Evolutionary conservation across 75 land plant genomes (phyloP).

Genomic region (Ceratopteris richardii): DNA sequence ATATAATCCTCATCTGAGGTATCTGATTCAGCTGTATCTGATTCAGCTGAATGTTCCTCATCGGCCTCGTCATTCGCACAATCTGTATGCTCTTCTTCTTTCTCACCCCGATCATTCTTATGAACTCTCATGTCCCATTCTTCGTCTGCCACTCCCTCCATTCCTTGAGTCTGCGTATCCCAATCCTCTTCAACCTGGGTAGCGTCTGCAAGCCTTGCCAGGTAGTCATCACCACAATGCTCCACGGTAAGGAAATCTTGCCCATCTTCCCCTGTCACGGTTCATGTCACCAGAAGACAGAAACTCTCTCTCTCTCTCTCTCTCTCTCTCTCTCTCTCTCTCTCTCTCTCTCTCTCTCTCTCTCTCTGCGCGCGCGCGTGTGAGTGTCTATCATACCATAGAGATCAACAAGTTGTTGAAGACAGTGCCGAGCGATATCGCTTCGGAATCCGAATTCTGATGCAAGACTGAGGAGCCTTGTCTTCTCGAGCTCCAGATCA

Average conservation of each 20-base stretch:
- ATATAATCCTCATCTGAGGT: neutral
- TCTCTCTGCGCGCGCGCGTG: no score
- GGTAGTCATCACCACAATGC: slow-evolving; percentile 74
- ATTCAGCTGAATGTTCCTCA: neutral
- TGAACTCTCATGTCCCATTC: neutral
- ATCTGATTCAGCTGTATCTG: neutral
- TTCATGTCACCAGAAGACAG: no score
- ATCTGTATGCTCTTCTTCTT: slow-evolving; percentile 15
- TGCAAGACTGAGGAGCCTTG: slow-evolving; percentile 60
- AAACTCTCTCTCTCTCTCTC: no score
- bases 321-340: no score
- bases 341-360: no score
- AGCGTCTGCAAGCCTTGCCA: slow-evolving; percentile 53
- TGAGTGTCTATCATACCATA: no score
- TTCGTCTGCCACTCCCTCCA: neutral
- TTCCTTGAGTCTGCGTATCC: slow-evolving; percentile 48
- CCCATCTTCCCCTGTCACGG: slow-evolving; percentile 64
- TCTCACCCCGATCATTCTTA: neutral
- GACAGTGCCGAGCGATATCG: slow-evolving; percentile 29
- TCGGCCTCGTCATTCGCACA: neutral
- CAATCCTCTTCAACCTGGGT: slow-evolving; percentile 55
- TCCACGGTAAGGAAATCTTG: slow-evolving; percentile 70
- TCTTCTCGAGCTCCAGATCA: slow-evolving; percentile 25
- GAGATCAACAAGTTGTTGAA: slow-evolving; percentile 48
- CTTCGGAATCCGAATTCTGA: slow-evolving; percentile 62